Evolutionary conservation across 192 early-diverging fungal species (phyloP).

Genomic region (Gryganskiella cystojenkinii): DNA sequence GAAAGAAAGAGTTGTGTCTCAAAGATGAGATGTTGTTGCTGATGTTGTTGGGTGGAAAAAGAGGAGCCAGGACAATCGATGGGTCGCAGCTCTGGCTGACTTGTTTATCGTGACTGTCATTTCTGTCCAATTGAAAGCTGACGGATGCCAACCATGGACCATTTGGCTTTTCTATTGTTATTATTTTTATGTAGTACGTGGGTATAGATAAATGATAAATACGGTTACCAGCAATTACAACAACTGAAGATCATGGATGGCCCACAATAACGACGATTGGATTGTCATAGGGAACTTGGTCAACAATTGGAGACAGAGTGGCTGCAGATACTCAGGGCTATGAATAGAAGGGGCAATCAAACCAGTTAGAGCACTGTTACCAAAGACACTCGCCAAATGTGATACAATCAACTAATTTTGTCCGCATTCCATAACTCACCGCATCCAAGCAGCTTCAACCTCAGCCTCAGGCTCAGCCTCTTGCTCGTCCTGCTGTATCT

Average conservation of each 20-base stretch:
- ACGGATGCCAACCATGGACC: too few relatives aligned
- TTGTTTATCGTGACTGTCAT: too few relatives aligned
- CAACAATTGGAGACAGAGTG: constrained; percentile 40
- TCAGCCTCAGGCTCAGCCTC: constrained; percentile 36
- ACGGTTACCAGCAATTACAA: too few relatives aligned
- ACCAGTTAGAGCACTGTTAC: too few relatives aligned
- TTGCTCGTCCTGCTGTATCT: constrained; percentile 15
- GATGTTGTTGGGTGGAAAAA: not conserved
- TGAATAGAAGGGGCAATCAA: not conserved
- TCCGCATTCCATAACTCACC: constrained; percentile 1
- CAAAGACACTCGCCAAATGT: too few relatives aligned
- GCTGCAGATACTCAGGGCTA: constrained; percentile 49
- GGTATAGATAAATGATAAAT: too few relatives aligned
- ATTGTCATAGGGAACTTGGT: constrained; percentile 53
- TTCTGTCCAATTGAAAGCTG: too few relatives aligned
- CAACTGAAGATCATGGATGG: constrained; percentile 46
- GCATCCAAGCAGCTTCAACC: constrained; percentile 43
- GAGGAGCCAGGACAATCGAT: too few relatives aligned
- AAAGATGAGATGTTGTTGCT: not conserved
- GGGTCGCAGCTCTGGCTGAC: too few relatives aligned
- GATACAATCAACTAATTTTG: not conserved
- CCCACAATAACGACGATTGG: constrained; percentile 50
- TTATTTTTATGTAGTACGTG: too few relatives aligned
- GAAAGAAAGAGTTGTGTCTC: not conserved
- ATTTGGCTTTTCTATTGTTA: too few relatives aligned